Base-by-base conservation (phyloP, 306 rosid genomes). In the Vigna nakashimae region DNA sequence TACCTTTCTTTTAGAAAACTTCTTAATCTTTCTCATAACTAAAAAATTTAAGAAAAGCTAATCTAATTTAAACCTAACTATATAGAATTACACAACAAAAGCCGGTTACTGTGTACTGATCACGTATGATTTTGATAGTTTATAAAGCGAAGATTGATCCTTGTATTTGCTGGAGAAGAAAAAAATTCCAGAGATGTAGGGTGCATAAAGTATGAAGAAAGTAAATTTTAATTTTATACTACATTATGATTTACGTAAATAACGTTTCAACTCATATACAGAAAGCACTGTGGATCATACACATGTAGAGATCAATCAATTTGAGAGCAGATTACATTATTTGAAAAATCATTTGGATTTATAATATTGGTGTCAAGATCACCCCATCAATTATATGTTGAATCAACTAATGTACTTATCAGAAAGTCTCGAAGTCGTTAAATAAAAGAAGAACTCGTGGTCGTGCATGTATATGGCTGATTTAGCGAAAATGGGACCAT, bases 401-500 rank as follows among this genome's bases (percentile, higher is more conserved):
- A 72, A 73, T 73, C 76, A 72, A 65, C 1, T 46, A 13, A 55
- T 32, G 65, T 36, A 74, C 64, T 36, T 34, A 36, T 65, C 49
- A 70, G 30, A 70, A 69, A 76, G 82, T 71, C 71, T 11, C 49
- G 12, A 65, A 76, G 85, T 14, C 65, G 81, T 75, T 77, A 67
- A 65, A 76, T 74, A 67, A 65, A 40, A 45, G 43, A 65, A 20
- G 75, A 65, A 74, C 20, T 69, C 16, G 43, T 72, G 78, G 82
- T 38, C 59, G 80, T 62, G 78, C 71, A 57, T 77, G 74, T 36
- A 52, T 64, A 69, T 62, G 79, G 69, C 75, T 28, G 60, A 80
- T 79, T 65, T 58, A 73, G 80, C 77, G 22, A 62, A 59, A 52
- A 22, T 30, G 86, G 89, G 88, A 62, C 87, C 84, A 34, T 58